These are phyloP conservation scores for Penicillium cosmopolitanum DNA, from an alignment of 495 filamentous ascomycete species.

Conservation along the genomic window DNA sequence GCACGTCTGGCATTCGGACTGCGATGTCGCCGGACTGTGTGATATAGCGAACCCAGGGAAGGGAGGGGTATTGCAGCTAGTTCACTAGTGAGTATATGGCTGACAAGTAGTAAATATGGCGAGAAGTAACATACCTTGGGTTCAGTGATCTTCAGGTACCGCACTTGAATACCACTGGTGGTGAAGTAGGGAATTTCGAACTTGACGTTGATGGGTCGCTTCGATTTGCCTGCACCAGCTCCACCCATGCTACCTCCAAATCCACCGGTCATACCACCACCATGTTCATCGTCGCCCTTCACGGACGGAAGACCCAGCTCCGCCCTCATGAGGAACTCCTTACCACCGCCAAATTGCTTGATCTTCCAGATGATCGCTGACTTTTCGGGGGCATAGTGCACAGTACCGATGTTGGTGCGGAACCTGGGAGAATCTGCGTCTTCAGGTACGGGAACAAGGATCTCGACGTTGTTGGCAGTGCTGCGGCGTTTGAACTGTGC, in stretches of 20 bases:
- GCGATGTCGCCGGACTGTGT: slow-evolving; percentile 96
- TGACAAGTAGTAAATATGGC: too few species aligned
- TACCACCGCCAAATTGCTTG: slow-evolving; percentile 98
- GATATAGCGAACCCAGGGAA: slow-evolving; percentile 99
- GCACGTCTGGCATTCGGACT: slow-evolving; percentile 85
- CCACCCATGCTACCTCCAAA: slow-evolving; percentile 94
- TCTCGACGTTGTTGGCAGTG: slow-evolving; percentile 99
- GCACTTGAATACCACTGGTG: slow-evolving; percentile 95
- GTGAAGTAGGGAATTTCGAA: slow-evolving; percentile 99
- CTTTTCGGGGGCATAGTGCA: slow-evolving; percentile 98
- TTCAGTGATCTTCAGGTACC: slow-evolving; percentile 99
- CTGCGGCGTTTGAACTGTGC: slow-evolving; percentile 98
- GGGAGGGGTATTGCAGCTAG: slow-evolving; percentile 93
- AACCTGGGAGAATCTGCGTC: slow-evolving; percentile 97
- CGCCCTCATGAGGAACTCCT: slow-evolving; percentile 99
- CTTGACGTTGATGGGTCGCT: slow-evolving; percentile 96
- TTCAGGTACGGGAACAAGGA: slow-evolving; percentile 94
- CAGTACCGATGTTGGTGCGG: slow-evolving; percentile 93
- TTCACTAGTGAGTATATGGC: slow-evolving; percentile 4
- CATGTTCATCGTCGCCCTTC: slow-evolving; percentile 93
- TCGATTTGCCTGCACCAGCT: slow-evolving; percentile 74
- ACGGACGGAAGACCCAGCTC: slow-evolving; percentile 94
- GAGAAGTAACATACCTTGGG: slow-evolving; percentile 75
- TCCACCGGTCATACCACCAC: slow-evolving; percentile 94
- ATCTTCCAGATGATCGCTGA: slow-evolving; percentile 99